Base-by-base conservation (phyloP, 345 rosid species). In the Aquilaria malaccensis region DNA sequence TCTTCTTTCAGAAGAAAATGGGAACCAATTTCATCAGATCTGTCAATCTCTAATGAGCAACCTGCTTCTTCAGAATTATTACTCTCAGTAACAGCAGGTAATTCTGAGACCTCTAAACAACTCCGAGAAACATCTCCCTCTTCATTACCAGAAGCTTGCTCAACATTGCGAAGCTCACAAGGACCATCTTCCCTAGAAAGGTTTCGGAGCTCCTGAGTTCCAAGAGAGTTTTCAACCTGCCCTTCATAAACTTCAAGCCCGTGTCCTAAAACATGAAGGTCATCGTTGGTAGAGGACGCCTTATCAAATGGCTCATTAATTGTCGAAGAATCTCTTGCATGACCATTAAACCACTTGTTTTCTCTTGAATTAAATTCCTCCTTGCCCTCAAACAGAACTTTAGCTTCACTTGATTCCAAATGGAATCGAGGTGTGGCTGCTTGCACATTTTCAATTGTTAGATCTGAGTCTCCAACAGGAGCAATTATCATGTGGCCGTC, bases 401-500 rank as follows among this genome's bases (percentile, higher is more conserved):
- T 63, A 2, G 72, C 88, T 49, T 85, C 83, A 33, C 82, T 86
- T 1, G 84, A 86, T n/a, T 86, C 90, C 15, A 88, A 65, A 80
- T 85, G 92, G 66, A 85, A 79, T 60, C 82, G 92, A 64, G 93
- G 86, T 37, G 84, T 83, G 51, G 70, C 67, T 52, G 79, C 65
- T 64, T 78, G 79, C 63, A 83, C 70, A 77, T 76, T 66, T 68
- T 76, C 85, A 54, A 81, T 68, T 69, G 79, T 67, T 70, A 71
- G 77, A 61, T 88, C 90, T 10, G 85, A 82, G 29, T 74, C 80
- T 29, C 74, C 76, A 50, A 88, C 74, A 11, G 96, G 96, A 0
- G 96, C 96, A 30, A 82, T 88, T 61, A 88, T 60, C 65, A 88
- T 73, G 66, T 72, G 93, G 32, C 96, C 96, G 66, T 88, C 96